phyloP scores from a whole-genome alignment of 1,284 basidiomycete species.

The Chalciporus sp. region DNA sequence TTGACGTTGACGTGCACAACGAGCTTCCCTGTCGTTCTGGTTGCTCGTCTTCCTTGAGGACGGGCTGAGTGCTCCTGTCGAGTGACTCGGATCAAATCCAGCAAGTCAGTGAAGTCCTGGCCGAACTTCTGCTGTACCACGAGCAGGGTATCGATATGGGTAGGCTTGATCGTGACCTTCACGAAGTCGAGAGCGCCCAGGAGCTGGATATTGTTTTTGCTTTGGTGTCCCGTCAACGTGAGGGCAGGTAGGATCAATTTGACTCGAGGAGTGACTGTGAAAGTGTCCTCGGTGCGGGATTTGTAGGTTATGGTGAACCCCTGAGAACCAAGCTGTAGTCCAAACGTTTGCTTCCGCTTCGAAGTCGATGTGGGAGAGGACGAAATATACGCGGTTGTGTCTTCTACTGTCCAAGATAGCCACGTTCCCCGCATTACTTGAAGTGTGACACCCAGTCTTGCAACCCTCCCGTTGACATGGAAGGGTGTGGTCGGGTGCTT shows the following conservation, averaged over 20 bases:
- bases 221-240: constrained; percentile 59
- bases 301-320: constrained; percentile 62
- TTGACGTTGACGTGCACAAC: constrained; percentile 64
- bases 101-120: constrained; percentile 81
- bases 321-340: constrained; percentile 65
- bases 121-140: constrained; percentile 84
- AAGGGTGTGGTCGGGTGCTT: constrained; percentile 34
- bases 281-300: constrained; percentile 37
- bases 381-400: constrained; percentile 50
- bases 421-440: constrained; percentile 86
- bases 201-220: constrained; percentile 50
- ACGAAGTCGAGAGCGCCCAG: constrained; percentile 67
- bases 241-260: constrained; percentile 67
- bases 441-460: constrained; percentile 56
- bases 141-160: constrained; percentile 78
- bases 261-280: constrained; percentile 47
- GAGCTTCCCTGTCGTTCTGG: constrained; percentile 31
- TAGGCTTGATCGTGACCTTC: constrained; percentile 72
- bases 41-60: constrained; percentile 18
- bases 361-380: constrained; percentile 40
- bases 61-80: constrained; percentile 41
- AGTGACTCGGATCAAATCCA: constrained; percentile 64
- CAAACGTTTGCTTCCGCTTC: constrained; percentile 51
- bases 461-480: constrained; percentile 54
- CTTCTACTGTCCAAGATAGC: constrained; percentile 70